phyloP scores from a whole-genome alignment of 768 basidiomycete species.

The Auricularia heimuer region DNA sequence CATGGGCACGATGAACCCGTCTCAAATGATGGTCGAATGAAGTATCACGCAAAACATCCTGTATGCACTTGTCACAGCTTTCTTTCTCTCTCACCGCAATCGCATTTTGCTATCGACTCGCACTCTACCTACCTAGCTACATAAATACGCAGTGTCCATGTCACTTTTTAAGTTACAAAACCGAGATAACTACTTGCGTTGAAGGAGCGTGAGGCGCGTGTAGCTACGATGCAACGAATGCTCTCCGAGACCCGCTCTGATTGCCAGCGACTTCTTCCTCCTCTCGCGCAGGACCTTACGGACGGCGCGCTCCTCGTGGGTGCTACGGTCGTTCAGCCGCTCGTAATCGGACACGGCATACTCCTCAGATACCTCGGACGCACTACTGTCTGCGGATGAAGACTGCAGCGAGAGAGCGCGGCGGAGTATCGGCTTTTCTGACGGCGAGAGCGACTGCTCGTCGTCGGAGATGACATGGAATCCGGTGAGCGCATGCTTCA shows the following conservation, averaged over 20 bases:
- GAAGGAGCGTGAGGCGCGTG: not conserved
- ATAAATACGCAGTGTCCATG: not conserved
- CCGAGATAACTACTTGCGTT: not conserved
- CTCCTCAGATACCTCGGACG: not conserved
- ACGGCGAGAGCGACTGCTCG: not conserved
- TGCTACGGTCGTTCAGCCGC: not conserved
- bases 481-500: not conserved
- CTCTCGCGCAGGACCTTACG: not conserved
- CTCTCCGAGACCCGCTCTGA: not conserved
- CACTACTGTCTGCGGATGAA: not conserved
- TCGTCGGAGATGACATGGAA: not conserved
- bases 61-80: not conserved
- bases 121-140: not conserved
- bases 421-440: not conserved
- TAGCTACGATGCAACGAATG: not conserved
- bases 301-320: not conserved
- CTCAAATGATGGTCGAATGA: not conserved
- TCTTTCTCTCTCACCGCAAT: not conserved
- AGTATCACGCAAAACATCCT: not conserved
- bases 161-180: too few species aligned
- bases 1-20: not conserved
- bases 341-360: not conserved
- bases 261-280: not conserved
- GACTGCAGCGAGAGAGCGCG: not conserved
- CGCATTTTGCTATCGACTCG: not conserved